Evolutionary conservation across 2,329 filamentous ascomycete species (phyloP).

Genomic region (Xylaria sp.): DNA sequence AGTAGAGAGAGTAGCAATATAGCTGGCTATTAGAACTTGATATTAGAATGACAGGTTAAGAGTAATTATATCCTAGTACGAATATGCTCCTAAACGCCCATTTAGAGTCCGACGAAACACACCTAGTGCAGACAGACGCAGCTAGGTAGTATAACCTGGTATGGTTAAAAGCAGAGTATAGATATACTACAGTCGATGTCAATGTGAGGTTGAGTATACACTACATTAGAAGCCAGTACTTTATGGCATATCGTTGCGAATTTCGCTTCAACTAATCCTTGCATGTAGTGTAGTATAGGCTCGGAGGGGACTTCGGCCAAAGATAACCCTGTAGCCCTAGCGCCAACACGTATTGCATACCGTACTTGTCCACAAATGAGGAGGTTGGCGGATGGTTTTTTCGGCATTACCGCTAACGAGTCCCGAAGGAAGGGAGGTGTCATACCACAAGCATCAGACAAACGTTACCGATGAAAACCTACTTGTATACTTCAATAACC

Average conservation of each 20-base stretch:
- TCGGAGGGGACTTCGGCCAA: background rate
- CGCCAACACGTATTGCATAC: background rate
- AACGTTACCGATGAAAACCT: background rate
- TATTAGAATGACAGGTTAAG: background rate
- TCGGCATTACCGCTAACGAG: background rate
- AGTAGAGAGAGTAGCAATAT: no score
- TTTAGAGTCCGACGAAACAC: no score
- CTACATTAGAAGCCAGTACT: background rate
- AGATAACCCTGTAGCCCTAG: background rate
- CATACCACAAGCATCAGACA: background rate
- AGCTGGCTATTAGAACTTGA: no score
- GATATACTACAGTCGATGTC: background rate
- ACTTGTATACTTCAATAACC: background rate
- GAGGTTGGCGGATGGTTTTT: background rate
- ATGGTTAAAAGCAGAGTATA: background rate
- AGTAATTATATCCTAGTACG: background rate
- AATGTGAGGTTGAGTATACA: background rate
- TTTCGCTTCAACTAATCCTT: constrained; percentile 7
- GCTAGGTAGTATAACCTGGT: background rate
- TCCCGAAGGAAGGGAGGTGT: background rate
- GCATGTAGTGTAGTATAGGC: background rate
- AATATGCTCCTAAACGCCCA: no score
- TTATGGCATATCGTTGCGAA: background rate
- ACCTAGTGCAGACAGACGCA: no score
- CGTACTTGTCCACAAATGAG: background rate